Percentiles rank a stretch among this genome's conserved stretches.
These are phyloP conservation scores for Turnera subulata DNA, from an alignment of 345 rosid genomes.

Conservation along the genomic window DNA sequence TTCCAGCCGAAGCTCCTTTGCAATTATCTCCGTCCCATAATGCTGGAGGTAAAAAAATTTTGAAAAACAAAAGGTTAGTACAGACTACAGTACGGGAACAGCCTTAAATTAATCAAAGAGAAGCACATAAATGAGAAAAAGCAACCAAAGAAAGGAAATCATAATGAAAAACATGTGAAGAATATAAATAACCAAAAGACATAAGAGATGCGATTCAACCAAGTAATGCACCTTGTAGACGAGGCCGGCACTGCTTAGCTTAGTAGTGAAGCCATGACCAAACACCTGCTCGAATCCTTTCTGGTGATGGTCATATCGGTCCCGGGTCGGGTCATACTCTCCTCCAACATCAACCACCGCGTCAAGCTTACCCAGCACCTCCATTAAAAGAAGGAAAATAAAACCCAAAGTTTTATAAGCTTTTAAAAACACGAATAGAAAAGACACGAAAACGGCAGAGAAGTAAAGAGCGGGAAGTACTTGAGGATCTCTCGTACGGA, in stretches of 20 bases:
- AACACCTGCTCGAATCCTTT: constrained; percentile 83
- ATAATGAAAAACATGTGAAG: too few relatives aligned
- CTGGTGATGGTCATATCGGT: constrained; percentile 89
- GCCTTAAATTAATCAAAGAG: too few relatives aligned
- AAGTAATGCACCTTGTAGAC: constrained; percentile 67
- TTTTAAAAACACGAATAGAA: too few relatives aligned
- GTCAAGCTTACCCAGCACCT: constrained; percentile 81
- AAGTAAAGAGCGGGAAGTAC: constrained; percentile 20
- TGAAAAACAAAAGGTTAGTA: constrained; percentile 3
- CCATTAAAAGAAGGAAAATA: too few relatives aligned
- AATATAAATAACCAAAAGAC: too few relatives aligned
- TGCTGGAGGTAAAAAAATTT: constrained; percentile 35
- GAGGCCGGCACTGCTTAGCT: constrained; percentile 95
- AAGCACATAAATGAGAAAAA: too few relatives aligned
- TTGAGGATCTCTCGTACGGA: constrained; percentile 83
- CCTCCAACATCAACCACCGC: constrained; percentile 99
- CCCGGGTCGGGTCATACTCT: constrained; percentile 64
- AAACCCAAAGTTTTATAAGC: too few relatives aligned
- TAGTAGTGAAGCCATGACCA: constrained; percentile 81
- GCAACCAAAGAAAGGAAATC: too few relatives aligned
- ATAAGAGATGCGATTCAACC: too few relatives aligned
- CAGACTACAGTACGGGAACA: too few relatives aligned
- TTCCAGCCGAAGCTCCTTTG: constrained; percentile 70
- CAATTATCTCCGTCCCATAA: constrained; percentile 91
- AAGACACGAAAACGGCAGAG: background rate